Evolutionary conservation across 805 yeast species (phyloP).

Genomic region (Saccharomycopsis sp.): DNA sequence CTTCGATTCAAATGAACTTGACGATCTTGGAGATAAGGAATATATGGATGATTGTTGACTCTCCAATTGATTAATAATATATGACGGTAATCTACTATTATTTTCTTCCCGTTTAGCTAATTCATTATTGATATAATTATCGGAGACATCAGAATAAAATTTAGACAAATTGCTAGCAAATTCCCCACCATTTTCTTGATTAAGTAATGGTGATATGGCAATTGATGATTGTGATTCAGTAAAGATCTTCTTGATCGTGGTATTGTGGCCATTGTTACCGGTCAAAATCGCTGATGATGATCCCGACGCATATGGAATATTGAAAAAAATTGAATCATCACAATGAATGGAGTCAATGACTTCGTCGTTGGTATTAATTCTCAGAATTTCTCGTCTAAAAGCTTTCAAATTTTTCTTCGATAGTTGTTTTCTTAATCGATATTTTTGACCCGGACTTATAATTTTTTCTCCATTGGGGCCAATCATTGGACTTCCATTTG

Average conservation of each 20-base stretch:
- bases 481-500: conserved; percentile 7
- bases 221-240: conserved; percentile 16
- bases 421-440: conserved; percentile 13
- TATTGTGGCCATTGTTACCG: not conserved
- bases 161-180: conserved; percentile 19
- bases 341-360: conserved; percentile 10
- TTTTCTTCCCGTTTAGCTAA: conserved; percentile 19
- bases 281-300: conserved; percentile 8
- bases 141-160: conserved; percentile 17
- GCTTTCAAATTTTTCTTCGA: conserved; percentile 16
- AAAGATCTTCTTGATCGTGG: conserved; percentile 7
- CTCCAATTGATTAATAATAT: conserved; percentile 19
- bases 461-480: conserved; percentile 11
- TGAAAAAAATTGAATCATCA: conserved; percentile 18
- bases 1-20: conserved; percentile 7
- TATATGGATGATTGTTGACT: conserved; percentile 13
- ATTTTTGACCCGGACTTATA: conserved; percentile 21
- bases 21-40: conserved; percentile 6
- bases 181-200: conserved; percentile 7
- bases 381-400: conserved; percentile 11
- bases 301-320: conserved; percentile 22
- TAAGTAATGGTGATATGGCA: conserved; percentile 20
- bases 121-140: conserved; percentile 16
- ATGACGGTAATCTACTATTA: conserved; percentile 16
- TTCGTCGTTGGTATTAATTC: conserved; percentile 19